phyloP scores from a whole-genome alignment of 2,329 filamentous ascomycete species.

The Myotisia sp. region DNA sequence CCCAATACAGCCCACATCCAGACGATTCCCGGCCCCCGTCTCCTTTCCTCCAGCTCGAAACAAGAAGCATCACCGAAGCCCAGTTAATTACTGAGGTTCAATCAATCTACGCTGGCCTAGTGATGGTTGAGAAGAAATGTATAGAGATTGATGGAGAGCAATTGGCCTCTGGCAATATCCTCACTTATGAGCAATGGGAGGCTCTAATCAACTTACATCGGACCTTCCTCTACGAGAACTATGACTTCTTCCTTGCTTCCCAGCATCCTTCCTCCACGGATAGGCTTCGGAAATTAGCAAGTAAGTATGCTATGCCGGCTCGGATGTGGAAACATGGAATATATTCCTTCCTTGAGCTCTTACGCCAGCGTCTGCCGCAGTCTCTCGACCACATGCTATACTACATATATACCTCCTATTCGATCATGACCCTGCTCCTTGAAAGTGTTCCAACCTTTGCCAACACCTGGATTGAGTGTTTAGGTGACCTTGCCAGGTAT shows the following conservation, averaged over 20 bases:
- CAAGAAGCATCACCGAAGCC: slow-evolving; percentile 57
- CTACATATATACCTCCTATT: slow-evolving; percentile 80
- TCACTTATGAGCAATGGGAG: slow-evolving; percentile 63
- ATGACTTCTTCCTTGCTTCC: slow-evolving; percentile 73
- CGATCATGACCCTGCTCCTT: slow-evolving; percentile 73
- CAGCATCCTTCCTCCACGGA: slow-evolving; percentile 69
- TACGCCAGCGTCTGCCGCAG: slow-evolving; percentile 58
- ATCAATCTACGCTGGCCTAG: slow-evolving; percentile 54
- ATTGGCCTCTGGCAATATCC: slow-evolving; percentile 37
- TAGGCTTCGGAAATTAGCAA: slow-evolving; percentile 49
- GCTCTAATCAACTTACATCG: slow-evolving; percentile 68
- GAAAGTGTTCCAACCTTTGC: slow-evolving; percentile 73
- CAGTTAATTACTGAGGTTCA: slow-evolving; percentile 63
- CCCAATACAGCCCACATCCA: too few relatives aligned
- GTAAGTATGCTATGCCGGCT: slow-evolving; percentile 80
- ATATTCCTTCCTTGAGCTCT: slow-evolving; percentile 64
- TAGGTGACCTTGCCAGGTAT: slow-evolving; percentile 75
- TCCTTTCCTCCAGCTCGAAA: slow-evolving; percentile 40
- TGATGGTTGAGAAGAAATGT: slow-evolving; percentile 77
- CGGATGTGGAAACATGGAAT: slow-evolving; percentile 93
- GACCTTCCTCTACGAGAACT: slow-evolving; percentile 66
- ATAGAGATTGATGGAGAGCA: slow-evolving; percentile 64
- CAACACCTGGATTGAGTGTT: slow-evolving; percentile 85
- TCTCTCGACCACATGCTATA: slow-evolving; percentile 80
- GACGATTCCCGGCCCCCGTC: too few relatives aligned